Evolutionary conservation across 2,329 filamentous ascomycete species (phyloP).

Genomic region (Stylonectria norvegica): DNA sequence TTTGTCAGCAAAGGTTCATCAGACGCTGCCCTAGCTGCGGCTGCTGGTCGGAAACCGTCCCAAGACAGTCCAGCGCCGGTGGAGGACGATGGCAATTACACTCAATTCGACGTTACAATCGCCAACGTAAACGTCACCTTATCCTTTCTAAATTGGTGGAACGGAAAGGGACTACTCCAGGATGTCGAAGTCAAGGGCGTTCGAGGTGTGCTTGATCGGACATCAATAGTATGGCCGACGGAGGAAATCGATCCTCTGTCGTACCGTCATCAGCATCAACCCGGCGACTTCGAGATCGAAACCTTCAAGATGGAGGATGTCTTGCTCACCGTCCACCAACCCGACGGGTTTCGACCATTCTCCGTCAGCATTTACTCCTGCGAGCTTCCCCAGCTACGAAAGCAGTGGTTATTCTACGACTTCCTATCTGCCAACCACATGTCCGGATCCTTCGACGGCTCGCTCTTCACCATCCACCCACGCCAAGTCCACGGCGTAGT

Average conservation of each 20-base stretch:
- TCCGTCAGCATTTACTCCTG: slow-evolving; percentile 94
- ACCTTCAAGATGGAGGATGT: slow-evolving; percentile 95
- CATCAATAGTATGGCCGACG: slow-evolving; percentile 65
- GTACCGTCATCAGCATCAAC: slow-evolving; percentile 81
- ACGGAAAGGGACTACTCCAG: slow-evolving; percentile 84
- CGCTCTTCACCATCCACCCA: slow-evolving; percentile 94
- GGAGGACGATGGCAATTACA: slow-evolving; percentile 89
- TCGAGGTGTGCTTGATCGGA: slow-evolving; percentile 86
- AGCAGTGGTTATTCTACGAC: slow-evolving; percentile 98
- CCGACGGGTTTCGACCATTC: slow-evolving; percentile 87
- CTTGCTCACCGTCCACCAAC: slow-evolving; percentile 87
- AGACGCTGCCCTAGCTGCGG: slow-evolving; percentile 79
- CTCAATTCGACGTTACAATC: slow-evolving; percentile 93
- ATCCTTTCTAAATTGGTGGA: slow-evolving; percentile 99
- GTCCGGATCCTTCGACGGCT: slow-evolving; percentile 92
- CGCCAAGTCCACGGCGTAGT: slow-evolving; percentile 81
- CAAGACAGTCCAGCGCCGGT: slow-evolving; percentile 32
- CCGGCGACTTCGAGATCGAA: slow-evolving; percentile 95
- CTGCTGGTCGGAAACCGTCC: slow-evolving; percentile 60
- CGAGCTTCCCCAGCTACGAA: slow-evolving; percentile 85
- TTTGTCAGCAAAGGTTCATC: slow-evolving; percentile 92
- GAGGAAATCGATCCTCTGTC: slow-evolving; percentile 75
- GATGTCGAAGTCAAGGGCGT: slow-evolving; percentile 95
- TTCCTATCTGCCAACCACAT: slow-evolving; percentile 94
- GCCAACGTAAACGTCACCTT: slow-evolving; percentile 94